Evolutionary conservation across 768 basidiomycete genomes (phyloP).

Genomic region (button mushroom (Agaricus bisporus)): DNA sequence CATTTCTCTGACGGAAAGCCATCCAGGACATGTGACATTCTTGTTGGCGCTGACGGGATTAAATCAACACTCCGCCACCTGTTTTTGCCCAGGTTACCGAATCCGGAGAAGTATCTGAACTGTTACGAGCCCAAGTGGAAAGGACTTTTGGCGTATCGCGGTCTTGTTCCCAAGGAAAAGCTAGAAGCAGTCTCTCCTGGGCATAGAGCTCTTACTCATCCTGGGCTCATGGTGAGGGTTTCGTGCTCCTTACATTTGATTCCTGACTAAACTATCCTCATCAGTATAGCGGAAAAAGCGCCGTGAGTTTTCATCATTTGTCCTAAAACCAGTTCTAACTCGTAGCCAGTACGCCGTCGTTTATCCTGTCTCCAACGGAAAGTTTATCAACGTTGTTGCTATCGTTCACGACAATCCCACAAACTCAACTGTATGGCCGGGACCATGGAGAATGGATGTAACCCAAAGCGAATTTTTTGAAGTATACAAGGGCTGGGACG

Average conservation of each 20-base stretch:
- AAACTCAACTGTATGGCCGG: slow-evolving; percentile 11
- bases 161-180: slow-evolving; percentile 21
- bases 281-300: slow-evolving; percentile 18
- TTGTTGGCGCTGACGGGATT: slow-evolving; percentile 24
- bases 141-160: slow-evolving; percentile 29
- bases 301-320: slow-evolving; percentile 9
- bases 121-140: slow-evolving; percentile 28
- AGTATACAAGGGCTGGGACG: slow-evolving; percentile 14
- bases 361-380: slow-evolving; percentile 44
- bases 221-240: slow-evolving; percentile 10
- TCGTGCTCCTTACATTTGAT: background rate
- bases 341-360: slow-evolving; percentile 35
- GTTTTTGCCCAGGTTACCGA: slow-evolving; percentile 5
- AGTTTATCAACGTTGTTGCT: slow-evolving; percentile 40
- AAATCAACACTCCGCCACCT: slow-evolving; percentile 16
- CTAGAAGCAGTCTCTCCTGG: slow-evolving; percentile 17
- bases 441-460: slow-evolving; percentile 14
- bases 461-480: slow-evolving; percentile 11
- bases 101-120: slow-evolving; percentile 4
- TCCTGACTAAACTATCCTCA: background rate
- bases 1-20: slow-evolving; percentile 20
- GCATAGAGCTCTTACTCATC: slow-evolving; percentile 17
- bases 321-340: background rate
- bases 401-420: slow-evolving; percentile 19
- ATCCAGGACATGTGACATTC: slow-evolving; percentile 24